These are phyloP conservation scores for Parietaria judaica DNA, from an alignment of 306 rosid species.

Conservation along the genomic window DNA sequence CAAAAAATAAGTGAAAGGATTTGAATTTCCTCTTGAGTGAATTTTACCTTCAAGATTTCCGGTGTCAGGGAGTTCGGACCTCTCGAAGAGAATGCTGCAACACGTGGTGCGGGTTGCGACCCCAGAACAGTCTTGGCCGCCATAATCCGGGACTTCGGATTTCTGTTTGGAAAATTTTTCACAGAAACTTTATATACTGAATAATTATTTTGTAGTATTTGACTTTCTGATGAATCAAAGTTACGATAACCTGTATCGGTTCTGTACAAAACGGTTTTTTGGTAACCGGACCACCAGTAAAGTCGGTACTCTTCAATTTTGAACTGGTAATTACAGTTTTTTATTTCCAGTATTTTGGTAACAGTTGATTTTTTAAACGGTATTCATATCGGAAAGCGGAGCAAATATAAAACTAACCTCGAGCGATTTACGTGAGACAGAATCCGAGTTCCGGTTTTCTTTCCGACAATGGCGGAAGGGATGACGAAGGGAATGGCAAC, in stretches of 20 bases:
- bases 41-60: constrained; percentile 65
- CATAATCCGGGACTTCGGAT: constrained; percentile 41
- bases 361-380: too few relatives aligned
- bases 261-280: too few relatives aligned
- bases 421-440: constrained; percentile 44
- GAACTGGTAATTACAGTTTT: too few relatives aligned
- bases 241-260: too few relatives aligned
- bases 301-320: too few relatives aligned
- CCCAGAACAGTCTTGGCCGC: constrained; percentile 56
- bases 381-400: too few relatives aligned
- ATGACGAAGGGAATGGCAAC: constrained; percentile 60
- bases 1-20: not conserved
- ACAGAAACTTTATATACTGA: not conserved
- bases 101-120: constrained; percentile 65
- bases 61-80: constrained; percentile 76
- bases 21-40: constrained; percentile 8
- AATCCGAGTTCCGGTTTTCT: constrained; percentile 31
- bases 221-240: constrained; percentile 12
- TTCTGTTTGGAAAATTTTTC: constrained; percentile 20
- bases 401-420: constrained; percentile 30
- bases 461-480: constrained; percentile 63
- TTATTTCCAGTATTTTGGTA: too few relatives aligned
- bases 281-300: too few relatives aligned
- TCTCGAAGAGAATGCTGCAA: constrained; percentile 68
- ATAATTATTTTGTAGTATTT: not conserved